Conservation (phyloP, 2,329 filamentous ascomycete genomes). For the Ophiostoma sp. region DNA sequence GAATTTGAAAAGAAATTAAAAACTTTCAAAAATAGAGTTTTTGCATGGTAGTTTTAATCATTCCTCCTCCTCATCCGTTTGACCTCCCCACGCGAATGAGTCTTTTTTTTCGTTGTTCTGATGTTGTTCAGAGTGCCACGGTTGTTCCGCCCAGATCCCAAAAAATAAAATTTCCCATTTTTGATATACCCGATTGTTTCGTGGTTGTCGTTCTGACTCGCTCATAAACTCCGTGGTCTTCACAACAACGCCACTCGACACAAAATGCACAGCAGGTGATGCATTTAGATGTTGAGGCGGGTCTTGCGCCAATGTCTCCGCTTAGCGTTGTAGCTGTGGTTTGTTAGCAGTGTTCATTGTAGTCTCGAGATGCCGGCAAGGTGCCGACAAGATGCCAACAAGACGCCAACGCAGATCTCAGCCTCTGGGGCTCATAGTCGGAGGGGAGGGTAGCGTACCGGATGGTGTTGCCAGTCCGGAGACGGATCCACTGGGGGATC, state of each 20-base stretch:
- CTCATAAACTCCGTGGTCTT: conserved; percentile 15
- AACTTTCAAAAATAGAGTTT: not conserved
- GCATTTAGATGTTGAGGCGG: conserved; percentile 89
- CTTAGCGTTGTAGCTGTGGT: conserved; percentile 97
- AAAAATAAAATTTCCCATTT: conserved; percentile 15
- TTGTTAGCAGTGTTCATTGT: conserved; percentile 1
- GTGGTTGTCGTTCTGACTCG: conserved; percentile 8
- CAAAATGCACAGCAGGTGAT: conserved; percentile 1
- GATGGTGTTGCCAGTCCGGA: conserved; percentile 98
- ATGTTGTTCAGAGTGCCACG: conserved; percentile 10
- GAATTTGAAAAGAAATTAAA: not conserved
- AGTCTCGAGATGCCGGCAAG: not conserved
- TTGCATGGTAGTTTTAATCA: conserved; percentile 3
- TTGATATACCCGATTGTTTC: conserved; percentile 8
- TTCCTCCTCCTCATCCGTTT: not conserved
- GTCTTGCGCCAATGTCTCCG: conserved; percentile 99
- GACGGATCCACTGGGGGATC: conserved; percentile 99
- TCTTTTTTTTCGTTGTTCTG: not conserved
- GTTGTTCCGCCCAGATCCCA: conserved; percentile 1
- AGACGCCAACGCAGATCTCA: too few species aligned
- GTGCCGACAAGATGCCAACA: too few species aligned
- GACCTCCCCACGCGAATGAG: not conserved
- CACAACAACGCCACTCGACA: conserved; percentile 19
- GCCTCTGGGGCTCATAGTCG: too few species aligned
- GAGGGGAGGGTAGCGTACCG: conserved; percentile 55